Percentiles rank a stretch among this genome's conserved stretches.
Evolutionary conservation across 352 stramenopile genomes (phyloP).

Genomic region (Globisporangium middletonii): DNA sequence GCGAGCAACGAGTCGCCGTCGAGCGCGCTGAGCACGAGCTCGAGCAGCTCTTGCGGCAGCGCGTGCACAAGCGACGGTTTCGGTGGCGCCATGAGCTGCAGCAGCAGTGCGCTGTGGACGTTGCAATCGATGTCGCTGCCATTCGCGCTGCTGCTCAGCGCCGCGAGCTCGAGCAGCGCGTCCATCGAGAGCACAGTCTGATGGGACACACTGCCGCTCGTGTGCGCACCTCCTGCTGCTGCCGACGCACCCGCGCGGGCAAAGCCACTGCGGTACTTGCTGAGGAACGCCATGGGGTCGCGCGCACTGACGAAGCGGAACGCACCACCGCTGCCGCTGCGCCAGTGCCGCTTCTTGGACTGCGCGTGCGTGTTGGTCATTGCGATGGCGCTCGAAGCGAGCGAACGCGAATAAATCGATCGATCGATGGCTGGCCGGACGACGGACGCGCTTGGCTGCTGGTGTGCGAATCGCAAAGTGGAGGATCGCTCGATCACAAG

Average conservation of each 20-base stretch:
- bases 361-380: conserved; percentile 24
- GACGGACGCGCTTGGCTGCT: not conserved
- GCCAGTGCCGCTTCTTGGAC: conserved; percentile 53
- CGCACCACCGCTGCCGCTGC: conserved; percentile 7
- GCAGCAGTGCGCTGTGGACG: not conserved
- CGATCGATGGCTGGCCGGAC: too few species aligned
- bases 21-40: conserved; percentile 34
- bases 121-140: conserved; percentile 8
- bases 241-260: not conserved
- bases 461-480: not conserved
- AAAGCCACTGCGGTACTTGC: conserved; percentile 26
- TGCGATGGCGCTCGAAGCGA: not conserved
- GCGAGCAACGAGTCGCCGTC: conserved; percentile 54
- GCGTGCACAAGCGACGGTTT: conserved; percentile 26
- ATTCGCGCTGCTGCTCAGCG: not conserved
- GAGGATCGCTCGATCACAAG: conserved; percentile 10
- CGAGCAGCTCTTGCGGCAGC: conserved; percentile 50
- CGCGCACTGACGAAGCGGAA: conserved; percentile 11
- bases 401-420: too few species aligned
- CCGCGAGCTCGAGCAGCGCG: conserved; percentile 12
- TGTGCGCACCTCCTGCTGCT: not conserved
- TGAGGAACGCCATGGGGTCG: conserved; percentile 18
- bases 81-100: not conserved
- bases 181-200: conserved; percentile 12
- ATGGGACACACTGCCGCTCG: not conserved